Conservation (phyloP, 2,329 filamentous ascomycete genomes). For the Simplicillium aogashimaense region DNA sequence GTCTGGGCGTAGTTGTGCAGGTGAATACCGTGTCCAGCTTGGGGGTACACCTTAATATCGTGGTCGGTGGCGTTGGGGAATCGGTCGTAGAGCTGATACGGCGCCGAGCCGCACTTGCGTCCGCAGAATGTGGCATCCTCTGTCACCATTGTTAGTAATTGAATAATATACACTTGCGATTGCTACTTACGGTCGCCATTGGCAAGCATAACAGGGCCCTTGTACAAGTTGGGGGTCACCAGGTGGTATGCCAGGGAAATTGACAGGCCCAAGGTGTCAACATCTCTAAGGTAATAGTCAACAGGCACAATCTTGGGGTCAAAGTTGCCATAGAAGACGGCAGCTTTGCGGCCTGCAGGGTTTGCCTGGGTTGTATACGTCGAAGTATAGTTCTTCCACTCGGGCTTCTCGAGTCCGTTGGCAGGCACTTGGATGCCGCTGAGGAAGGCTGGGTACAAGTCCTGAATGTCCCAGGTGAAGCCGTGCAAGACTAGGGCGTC, state of each 20-base stretch:
- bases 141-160: no score
- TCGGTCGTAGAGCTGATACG: conserved; percentile 7
- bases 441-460: conserved; percentile 11
- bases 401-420: conserved; percentile 6
- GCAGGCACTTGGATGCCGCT: conserved; percentile 9
- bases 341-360: conserved; percentile 7
- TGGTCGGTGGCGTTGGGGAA: conserved; percentile 5
- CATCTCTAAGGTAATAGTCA: conserved; percentile 10
- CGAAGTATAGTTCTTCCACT: conserved; percentile 8
- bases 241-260: conserved; percentile 11
- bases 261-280: conserved; percentile 11
- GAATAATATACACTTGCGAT: neutral
- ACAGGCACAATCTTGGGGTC: conserved; percentile 4
- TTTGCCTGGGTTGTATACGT: conserved; percentile 4
- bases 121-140: conserved; percentile 11
- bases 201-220: conserved; percentile 10
- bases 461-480: conserved; percentile 8
- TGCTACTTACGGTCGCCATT: conserved; percentile 4
- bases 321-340: conserved; percentile 10
- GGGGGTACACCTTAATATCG: conserved; percentile 7
- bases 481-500: conserved; percentile 9
- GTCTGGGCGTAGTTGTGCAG: conserved; percentile 6
- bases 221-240: conserved; percentile 7
- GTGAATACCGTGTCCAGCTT: conserved; percentile 10
- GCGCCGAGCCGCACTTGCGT: conserved; percentile 6